Evolutionary conservation across 2,329 filamentous ascomycete genomes (phyloP), one percentile per base, ranked within the genome.

Genomic region (Alternaria sp.): DNA sequence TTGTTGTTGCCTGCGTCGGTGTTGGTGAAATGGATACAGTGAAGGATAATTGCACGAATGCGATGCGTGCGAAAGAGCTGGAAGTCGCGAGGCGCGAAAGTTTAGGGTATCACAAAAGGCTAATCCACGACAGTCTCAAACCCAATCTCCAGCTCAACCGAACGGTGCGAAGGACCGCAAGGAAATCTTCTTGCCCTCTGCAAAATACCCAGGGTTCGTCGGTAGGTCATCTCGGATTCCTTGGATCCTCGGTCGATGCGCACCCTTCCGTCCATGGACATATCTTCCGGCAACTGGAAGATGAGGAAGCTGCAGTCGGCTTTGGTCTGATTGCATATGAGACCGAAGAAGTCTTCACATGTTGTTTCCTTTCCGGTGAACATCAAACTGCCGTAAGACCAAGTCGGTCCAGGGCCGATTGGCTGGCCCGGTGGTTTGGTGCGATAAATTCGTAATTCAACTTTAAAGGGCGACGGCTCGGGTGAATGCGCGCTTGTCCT

Each of bases 201-300:
- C 18, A 70, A 50, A 28, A 67, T 67, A 41, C 37, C 47, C 10
- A 55, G 28, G 14, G 65, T 37, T 10, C 44, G 46, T 23, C 60
- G 44, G 44, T 63, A 71, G 2, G 33, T 26, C 8, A 37, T 33
- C 33, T 61, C 60, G 2, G 60, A 37, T 15, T 30, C 57, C 21
- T 45, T 33, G 18, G 33, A 51, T 28, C 54, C 58, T 20, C 56
- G 49, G 11, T 65, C 53, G 21, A 71, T 49, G 23, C 65, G 46
- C 20, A 65, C 49, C 18, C 28, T 53, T 14, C n/a, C 51, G 14
- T 64, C 28, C 14, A 55, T 49, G 3, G 63, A 64, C 60, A 71
- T 68, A 28, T 68, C 67, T 23, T 68, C 67, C 3, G 65, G 63
- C n/a, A 64, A 46, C 9, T 65, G 63, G 41, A 70, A 65, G 18